Percentiles rank a stretch among this genome's conserved stretches.
These are phyloP conservation scores for Eremothecium sinecaudum DNA, from an alignment of 1,139 yeast species.

Conservation along the genomic window DNA sequence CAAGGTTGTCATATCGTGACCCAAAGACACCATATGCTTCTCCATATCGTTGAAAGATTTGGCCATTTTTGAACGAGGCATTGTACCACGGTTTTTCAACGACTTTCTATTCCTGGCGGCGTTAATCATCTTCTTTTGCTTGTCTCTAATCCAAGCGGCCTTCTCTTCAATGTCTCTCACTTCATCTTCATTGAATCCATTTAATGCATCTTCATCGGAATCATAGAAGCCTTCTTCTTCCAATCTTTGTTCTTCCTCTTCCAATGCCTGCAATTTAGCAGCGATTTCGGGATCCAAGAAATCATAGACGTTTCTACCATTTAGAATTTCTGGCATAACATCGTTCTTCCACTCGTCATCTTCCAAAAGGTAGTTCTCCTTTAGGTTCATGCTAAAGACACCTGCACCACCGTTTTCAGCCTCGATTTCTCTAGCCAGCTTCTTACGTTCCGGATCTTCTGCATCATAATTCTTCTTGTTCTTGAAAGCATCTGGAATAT, in stretches of 20 bases:
- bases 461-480: constrained; percentile 56
- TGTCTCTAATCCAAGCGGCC: constrained; percentile 92
- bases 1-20: constrained; percentile 71
- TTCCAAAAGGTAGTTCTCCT: constrained; percentile 82
- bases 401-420: constrained; percentile 98
- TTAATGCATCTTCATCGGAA: constrained; percentile 62
- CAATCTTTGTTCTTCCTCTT: constrained; percentile 91
- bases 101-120: constrained; percentile 85
- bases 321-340: constrained; percentile 90
- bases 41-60: constrained; percentile 76
- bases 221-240: constrained; percentile 94
- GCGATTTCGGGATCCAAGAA: constrained; percentile 94
- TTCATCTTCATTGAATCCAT: constrained; percentile 61
- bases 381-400: constrained; percentile 86
- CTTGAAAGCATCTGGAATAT: constrained; percentile 68
- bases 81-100: constrained; percentile 74
- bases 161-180: constrained; percentile 67
- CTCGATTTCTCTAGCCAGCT: constrained; percentile 79
- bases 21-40: constrained; percentile 77
- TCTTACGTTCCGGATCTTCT: constrained; percentile 75
- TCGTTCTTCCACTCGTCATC: constrained; percentile 98
- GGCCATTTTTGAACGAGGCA: constrained; percentile 85
- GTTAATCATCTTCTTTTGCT: constrained; percentile 85
- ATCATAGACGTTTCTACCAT: constrained; percentile 95
- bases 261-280: constrained; percentile 84